These are phyloP conservation scores for Dalbergia cochinchinensis DNA, from an alignment of 306 rosid genomes.

Conservation along the genomic window DNA sequence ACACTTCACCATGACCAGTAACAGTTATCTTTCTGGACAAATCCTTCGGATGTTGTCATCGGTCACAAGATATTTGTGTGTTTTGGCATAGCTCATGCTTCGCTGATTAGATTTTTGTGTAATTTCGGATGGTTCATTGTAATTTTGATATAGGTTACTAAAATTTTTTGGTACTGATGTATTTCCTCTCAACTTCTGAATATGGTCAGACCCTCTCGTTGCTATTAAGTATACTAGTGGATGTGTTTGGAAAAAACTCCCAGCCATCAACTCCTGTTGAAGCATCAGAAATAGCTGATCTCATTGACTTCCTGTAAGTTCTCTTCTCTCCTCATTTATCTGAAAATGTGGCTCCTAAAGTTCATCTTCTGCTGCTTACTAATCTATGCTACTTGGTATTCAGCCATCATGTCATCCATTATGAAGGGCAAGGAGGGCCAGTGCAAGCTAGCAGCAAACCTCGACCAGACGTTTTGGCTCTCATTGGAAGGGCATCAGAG, in stretches of 20 bases:
- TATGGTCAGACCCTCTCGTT: conserved; percentile 69
- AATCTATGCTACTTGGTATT: conserved; percentile 34
- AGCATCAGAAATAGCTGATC: conserved; percentile 83
- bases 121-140: conserved; percentile 5
- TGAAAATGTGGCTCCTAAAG: background rate
- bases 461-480: conserved; percentile 78
- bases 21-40: background rate
- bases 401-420: conserved; percentile 92
- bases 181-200: conserved; percentile 39
- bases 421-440: conserved; percentile 98
- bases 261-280: conserved; percentile 67
- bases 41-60: conserved; percentile 3
- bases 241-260: conserved; percentile 90
- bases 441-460: conserved; percentile 92
- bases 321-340: conserved; percentile 16
- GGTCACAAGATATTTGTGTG: background rate
- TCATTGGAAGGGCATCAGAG: conserved; percentile 78
- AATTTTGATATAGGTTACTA: conserved; percentile 16
- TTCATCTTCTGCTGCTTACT: conserved; percentile 21
- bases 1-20: no score
- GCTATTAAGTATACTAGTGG: conserved; percentile 73
- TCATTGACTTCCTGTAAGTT: conserved; percentile 92
- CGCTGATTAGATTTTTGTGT: background rate
- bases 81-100: conserved; percentile 17
- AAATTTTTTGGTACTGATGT: conserved; percentile 21